Conservation (phyloP, 768 basidiomycete species). For the Cubamyces lactineus region DNA sequence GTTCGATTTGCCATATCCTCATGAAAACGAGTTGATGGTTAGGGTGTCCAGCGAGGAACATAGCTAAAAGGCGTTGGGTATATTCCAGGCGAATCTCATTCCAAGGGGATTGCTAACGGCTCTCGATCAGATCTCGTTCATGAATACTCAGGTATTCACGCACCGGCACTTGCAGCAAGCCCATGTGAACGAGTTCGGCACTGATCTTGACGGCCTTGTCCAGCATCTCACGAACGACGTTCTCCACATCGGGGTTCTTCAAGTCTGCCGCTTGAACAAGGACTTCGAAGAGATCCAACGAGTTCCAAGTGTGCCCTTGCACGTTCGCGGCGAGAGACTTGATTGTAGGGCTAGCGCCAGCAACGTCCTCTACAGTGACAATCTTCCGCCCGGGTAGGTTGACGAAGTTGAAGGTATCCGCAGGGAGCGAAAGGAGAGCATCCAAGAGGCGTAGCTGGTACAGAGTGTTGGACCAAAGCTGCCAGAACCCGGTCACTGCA, state of each 20-base stretch:
- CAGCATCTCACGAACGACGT: slow-evolving; percentile 85
- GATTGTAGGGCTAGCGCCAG: slow-evolving; percentile 86
- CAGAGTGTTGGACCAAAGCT: slow-evolving; percentile 79
- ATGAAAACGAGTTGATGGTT: slow-evolving; percentile 97
- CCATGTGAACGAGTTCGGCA: slow-evolving; percentile 93
- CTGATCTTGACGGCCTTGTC: slow-evolving; percentile 94
- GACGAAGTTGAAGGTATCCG: slow-evolving; percentile 92
- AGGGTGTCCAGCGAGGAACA: slow-evolving; percentile 92
- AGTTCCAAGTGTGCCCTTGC: slow-evolving; percentile 94
- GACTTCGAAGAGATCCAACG: slow-evolving; percentile 86
- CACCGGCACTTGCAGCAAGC: slow-evolving; percentile 87
- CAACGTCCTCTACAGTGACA: slow-evolving; percentile 87
- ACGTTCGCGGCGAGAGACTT: slow-evolving; percentile 88
- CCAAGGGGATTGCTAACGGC: slow-evolving; percentile 73
- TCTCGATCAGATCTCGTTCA: slow-evolving; percentile 21
- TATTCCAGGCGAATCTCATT: slow-evolving; percentile 88
- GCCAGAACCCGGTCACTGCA: slow-evolving; percentile 86
- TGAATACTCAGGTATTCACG: slow-evolving; percentile 33
- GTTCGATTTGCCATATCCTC: slow-evolving; percentile 92
- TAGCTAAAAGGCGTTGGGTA: slow-evolving; percentile 78
- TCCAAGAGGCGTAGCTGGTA: slow-evolving; percentile 89
- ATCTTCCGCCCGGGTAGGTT: slow-evolving; percentile 81
- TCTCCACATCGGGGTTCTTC: slow-evolving; percentile 70
- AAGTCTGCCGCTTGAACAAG: slow-evolving; percentile 79
- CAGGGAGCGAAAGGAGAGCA: slow-evolving; percentile 84